Conservation (phyloP, 169 alveolate species). For the Plasmodium coatneyi region DNA sequence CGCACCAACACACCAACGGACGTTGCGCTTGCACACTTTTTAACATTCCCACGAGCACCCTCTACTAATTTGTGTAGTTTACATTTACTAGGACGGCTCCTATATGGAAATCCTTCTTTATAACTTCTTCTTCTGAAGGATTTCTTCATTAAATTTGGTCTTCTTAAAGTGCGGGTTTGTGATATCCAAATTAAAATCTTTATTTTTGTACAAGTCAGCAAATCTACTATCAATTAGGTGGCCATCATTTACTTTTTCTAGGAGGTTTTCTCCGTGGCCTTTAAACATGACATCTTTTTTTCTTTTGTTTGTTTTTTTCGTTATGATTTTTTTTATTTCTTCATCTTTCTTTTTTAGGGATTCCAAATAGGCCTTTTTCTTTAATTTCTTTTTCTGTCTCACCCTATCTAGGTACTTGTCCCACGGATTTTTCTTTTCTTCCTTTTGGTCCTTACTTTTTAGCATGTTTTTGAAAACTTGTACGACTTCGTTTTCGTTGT, state of each 20-base stretch:
- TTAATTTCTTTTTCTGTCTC: constrained; percentile 50
- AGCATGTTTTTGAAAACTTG: constrained; percentile 53
- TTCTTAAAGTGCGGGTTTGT: constrained; percentile 90
- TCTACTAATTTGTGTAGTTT: not conserved
- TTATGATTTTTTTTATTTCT: constrained; percentile 69
- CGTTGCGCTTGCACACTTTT: not conserved
- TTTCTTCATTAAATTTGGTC: constrained; percentile 63
- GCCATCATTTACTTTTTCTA: constrained; percentile 34
- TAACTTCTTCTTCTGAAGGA: constrained; percentile 45
- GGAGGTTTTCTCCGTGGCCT: constrained; percentile 18
- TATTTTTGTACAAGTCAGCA: constrained; percentile 83
- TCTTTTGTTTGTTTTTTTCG: constrained; percentile 66
- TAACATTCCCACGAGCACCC: not conserved
- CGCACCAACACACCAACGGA: not conserved
- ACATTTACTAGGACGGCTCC: not conserved
- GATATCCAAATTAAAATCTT: constrained; percentile 90
- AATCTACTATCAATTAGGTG: constrained; percentile 84
- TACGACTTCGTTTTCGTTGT: constrained; percentile 58
- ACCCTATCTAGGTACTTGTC: constrained; percentile 51
- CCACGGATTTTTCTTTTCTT: constrained; percentile 67
- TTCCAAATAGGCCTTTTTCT: constrained; percentile 65
- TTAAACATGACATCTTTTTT: constrained; percentile 41
- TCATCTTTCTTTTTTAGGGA: constrained; percentile 66
- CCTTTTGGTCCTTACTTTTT: constrained; percentile 51
- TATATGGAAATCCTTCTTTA: not conserved